Evolutionary conservation across 2,329 filamentous ascomycete genomes (phyloP).

Genomic region (Albifimbria verrucaria): DNA sequence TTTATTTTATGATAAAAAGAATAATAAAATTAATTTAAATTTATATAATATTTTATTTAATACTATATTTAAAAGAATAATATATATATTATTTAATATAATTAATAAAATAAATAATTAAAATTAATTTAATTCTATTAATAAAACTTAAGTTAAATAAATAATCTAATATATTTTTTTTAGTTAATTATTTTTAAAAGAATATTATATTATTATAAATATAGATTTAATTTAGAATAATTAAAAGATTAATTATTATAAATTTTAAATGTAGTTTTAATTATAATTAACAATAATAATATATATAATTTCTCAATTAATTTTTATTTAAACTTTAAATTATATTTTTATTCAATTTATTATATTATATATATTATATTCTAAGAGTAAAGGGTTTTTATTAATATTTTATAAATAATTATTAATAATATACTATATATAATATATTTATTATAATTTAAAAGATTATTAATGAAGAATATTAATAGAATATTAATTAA

Average conservation of each 20-base stretch:
- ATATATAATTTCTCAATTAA: neutral
- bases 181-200: neutral
- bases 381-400: neutral
- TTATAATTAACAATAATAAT: neutral
- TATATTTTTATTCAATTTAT: neutral
- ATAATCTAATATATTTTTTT: constrained; percentile 1
- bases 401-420: constrained; percentile 1
- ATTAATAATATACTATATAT: constrained; percentile 3
- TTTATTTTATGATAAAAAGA: neutral
- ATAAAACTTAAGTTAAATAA: neutral
- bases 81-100: neutral
- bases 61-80: neutral
- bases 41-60: neutral
- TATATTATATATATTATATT: neutral
- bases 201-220: too few species aligned
- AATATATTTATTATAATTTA: constrained; percentile 2
- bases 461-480: constrained; percentile 1
- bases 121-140: too few species aligned
- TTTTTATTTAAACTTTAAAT: neutral
- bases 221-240: too few species aligned
- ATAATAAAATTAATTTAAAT: constrained; percentile 1
- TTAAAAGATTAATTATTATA: too few species aligned
- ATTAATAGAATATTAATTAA: too few species aligned
- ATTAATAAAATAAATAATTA: too few species aligned
- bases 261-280: too few species aligned